Evolutionary conservation across 1,284 basidiomycete genomes (phyloP).

Genomic region (Rhodotorula mucilaginosa): DNA sequence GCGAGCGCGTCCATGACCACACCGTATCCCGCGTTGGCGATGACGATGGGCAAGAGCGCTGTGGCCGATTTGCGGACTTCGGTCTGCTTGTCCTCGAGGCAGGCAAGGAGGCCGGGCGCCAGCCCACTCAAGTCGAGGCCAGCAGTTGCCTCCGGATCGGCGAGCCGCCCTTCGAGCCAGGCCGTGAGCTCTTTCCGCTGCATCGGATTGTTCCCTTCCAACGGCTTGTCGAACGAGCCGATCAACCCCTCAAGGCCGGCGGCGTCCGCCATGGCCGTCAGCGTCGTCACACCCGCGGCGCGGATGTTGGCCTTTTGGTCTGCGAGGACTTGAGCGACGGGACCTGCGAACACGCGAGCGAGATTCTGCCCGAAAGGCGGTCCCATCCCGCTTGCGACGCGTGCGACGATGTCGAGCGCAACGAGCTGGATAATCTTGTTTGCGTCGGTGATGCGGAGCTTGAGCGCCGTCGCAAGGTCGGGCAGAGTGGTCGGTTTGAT

Average conservation of each 20-base stretch:
- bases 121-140: constrained; percentile 71
- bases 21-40: constrained; percentile 76
- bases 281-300: constrained; percentile 69
- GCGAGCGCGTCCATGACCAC: constrained; percentile 81
- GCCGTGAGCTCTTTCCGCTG: constrained; percentile 78
- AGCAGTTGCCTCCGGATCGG: constrained; percentile 57
- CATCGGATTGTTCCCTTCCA: constrained; percentile 85
- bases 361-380: constrained; percentile 85
- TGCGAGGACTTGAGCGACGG: constrained; percentile 79
- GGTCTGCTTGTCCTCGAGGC: constrained; percentile 84
- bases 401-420: constrained; percentile 83
- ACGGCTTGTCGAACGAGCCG: constrained; percentile 68
- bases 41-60: constrained; percentile 73
- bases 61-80: constrained; percentile 92
- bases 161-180: constrained; percentile 82
- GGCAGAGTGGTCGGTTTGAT: constrained; percentile 81
- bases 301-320: constrained; percentile 92
- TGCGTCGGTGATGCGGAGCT: constrained; percentile 82
- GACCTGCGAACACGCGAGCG: constrained; percentile 68
- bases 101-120: constrained; percentile 68
- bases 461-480: constrained; percentile 84
- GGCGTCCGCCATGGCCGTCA: constrained; percentile 79
- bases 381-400: constrained; percentile 90
- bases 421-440: constrained; percentile 91
- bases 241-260: constrained; percentile 81